A percentile compares a stretch with the other conserved stretches of the same genome.
Conservation (phyloP, 2,329 filamentous ascomycete species). For the Talaromyces verruculosus region DNA sequence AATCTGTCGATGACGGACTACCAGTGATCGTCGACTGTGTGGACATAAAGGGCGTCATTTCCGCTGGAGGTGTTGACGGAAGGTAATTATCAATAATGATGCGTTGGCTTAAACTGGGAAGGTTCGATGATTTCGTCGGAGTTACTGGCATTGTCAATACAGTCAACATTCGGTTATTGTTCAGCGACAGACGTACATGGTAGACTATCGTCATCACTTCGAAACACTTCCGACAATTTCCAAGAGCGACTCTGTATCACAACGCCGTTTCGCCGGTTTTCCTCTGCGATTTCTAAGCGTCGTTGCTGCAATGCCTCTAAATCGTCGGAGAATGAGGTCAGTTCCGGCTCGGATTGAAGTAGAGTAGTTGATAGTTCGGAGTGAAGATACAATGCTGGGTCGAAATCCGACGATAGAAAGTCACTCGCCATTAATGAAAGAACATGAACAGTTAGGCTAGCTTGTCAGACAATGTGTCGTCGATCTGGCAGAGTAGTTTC, state of each 20-base stretch:
- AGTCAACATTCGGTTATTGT: neutral
- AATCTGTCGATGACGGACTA: constrained; percentile 36
- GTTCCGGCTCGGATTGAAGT: constrained; percentile 27
- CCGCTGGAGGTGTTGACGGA: constrained; percentile 36
- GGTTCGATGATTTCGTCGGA: constrained; percentile 34
- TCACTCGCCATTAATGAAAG: constrained; percentile 22
- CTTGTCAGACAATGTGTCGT: neutral
- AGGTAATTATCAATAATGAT: constrained; percentile 25
- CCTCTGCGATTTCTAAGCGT: constrained; percentile 27
- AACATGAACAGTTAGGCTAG: neutral
- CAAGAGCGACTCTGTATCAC: constrained; percentile 47
- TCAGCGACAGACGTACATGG: constrained; percentile 29
- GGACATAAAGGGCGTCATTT: constrained; percentile 45
- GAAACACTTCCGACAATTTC: constrained; percentile 45
- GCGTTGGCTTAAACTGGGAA: constrained; percentile 22
- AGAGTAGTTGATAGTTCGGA: constrained; percentile 41
- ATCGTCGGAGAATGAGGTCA: constrained; percentile 42
- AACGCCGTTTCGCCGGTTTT: constrained; percentile 38
- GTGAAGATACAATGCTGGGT: constrained; percentile 51
- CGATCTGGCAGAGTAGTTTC: neutral
- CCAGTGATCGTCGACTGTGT: constrained; percentile 23
- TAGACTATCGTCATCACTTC: constrained; percentile 44
- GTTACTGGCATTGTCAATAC: constrained; percentile 33
- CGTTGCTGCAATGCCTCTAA: constrained; percentile 40
- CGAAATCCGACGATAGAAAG: constrained; percentile 50